Conservation (phyloP, 2,329 filamentous ascomycete genomes). For the Ophiostoma triangulosporum region DNA sequence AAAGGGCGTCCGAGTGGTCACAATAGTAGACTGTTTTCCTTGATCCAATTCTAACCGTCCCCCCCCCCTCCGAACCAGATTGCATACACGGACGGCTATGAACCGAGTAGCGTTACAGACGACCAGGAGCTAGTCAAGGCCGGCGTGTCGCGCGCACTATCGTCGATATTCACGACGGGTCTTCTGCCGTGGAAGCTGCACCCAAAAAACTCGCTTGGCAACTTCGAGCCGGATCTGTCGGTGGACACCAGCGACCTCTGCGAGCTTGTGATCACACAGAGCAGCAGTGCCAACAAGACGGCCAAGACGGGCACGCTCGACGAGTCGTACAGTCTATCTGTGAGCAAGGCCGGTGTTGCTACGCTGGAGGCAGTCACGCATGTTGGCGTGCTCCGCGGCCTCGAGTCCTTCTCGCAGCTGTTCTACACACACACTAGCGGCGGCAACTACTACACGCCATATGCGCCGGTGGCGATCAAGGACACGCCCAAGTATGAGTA, state of each 20-base stretch:
- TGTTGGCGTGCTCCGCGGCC: conserved; percentile 55
- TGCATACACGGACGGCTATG: conserved; percentile 32
- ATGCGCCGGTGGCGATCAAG: conserved; percentile 57
- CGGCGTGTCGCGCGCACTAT: conserved; percentile 44
- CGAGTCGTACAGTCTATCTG: conserved; percentile 58
- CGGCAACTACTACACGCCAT: conserved; percentile 48
- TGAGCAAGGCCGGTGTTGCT: conserved; percentile 44
- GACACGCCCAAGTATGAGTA: conserved; percentile 64
- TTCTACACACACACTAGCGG: conserved; percentile 58
- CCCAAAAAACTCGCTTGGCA: conserved; percentile 38
- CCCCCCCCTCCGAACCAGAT: conserved; percentile 25
- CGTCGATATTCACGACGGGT: conserved; percentile 51
- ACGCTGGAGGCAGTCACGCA: conserved; percentile 52
- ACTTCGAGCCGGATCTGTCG: conserved; percentile 49
- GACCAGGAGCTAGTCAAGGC: conserved; percentile 42
- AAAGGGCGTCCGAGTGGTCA: not conserved
- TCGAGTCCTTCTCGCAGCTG: conserved; percentile 66
- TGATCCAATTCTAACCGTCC: conserved; percentile 7
- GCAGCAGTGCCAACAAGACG: not conserved
- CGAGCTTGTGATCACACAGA: conserved; percentile 47
- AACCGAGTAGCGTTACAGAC: conserved; percentile 26
- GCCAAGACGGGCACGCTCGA: conserved; percentile 50
- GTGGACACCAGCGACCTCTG: conserved; percentile 27
- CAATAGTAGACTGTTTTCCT: conserved; percentile 2
- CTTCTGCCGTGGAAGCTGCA: conserved; percentile 72